These are phyloP conservation scores for Conticribra weissflogii DNA, from an alignment of 108 stramenopile species.

Conservation along the genomic window DNA sequence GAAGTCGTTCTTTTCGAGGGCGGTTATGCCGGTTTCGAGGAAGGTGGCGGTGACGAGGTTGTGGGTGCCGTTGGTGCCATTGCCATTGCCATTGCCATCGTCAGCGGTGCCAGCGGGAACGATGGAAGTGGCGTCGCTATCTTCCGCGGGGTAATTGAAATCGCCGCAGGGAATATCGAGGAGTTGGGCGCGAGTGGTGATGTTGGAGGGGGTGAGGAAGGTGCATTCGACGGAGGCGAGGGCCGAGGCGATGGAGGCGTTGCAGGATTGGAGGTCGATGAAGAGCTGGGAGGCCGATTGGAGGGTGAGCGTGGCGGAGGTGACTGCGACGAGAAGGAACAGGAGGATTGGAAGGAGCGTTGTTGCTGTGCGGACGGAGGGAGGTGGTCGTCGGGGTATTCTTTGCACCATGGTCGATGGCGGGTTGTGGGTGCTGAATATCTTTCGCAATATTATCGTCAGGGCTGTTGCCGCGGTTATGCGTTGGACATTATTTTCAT, in stretches of 20 bases:
- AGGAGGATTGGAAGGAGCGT: too few relatives aligned
- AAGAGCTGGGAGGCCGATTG: background rate
- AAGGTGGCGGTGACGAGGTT: background rate
- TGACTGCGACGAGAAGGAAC: background rate
- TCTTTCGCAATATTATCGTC: too few relatives aligned
- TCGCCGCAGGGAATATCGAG: background rate
- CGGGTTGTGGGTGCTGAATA: too few relatives aligned
- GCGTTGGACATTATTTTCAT: too few relatives aligned
- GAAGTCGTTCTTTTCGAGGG: background rate
- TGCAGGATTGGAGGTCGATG: background rate
- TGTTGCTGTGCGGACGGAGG: too few relatives aligned
- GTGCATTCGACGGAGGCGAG: background rate
- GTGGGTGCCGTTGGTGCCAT: background rate
- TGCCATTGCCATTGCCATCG: background rate
- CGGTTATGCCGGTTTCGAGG: background rate
- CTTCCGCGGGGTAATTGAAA: background rate
- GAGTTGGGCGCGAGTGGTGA: background rate
- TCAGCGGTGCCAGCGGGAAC: background rate
- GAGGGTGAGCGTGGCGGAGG: background rate
- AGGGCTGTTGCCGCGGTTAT: too few relatives aligned
- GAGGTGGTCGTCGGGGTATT: too few relatives aligned
- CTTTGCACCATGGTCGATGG: too few relatives aligned
- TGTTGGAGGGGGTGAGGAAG: background rate
- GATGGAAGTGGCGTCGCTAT: background rate
- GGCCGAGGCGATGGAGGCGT: background rate